Evolutionary conservation across 345 rosid genomes (phyloP), one percentile per base, ranked within the genome.

Genomic region (Aurinia saxatilis): DNA sequence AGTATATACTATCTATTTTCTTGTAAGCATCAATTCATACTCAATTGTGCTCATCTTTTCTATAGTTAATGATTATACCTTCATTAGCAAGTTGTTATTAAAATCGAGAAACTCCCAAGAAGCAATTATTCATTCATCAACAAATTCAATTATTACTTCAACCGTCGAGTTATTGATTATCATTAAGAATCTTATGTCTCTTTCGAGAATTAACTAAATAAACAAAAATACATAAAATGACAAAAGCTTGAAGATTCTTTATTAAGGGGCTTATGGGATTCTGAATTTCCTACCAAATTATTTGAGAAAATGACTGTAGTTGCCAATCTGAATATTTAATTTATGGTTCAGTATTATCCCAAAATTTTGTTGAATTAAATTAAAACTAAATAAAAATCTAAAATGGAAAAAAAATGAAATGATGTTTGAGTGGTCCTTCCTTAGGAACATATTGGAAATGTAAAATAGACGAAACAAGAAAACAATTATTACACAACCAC

Each of bases 81-180:
- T 70, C 58, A 38, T 39, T 37, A 47, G 30, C 58, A 70, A 54
- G 51, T 6, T 46, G 14, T 54, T 46, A 42, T 33, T 31, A 39
- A 11, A 21, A 42, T 31, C 13, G 8, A 62, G 8, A 42, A 44
- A 36, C 3, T 14, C 7, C 23, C 55, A 62, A 6, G 11, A 56
- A 1, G 12, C 64, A 63, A 63, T 70, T 63, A 70, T 70, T 39
- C 46, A 29, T 56, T 31, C 65, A 70, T 70, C 64, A 70, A 47
- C 63, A 21, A 47, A 48, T 47, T 63, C 47, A 55, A 63, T 70
- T 23, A 70, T 70, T 70, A 63, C 70, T 70, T 63, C 65, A 55
- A 39, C 46, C 39, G 27, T 50, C 23, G 38, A 31, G 63, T 40
- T 56, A 50, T 47, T 45, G 14, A 47, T 61, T 63, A 21, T 29